Evolutionary conservation across 202 grass and related monocot species (phyloP).

Genomic region (Musa balbisiana): DNA sequence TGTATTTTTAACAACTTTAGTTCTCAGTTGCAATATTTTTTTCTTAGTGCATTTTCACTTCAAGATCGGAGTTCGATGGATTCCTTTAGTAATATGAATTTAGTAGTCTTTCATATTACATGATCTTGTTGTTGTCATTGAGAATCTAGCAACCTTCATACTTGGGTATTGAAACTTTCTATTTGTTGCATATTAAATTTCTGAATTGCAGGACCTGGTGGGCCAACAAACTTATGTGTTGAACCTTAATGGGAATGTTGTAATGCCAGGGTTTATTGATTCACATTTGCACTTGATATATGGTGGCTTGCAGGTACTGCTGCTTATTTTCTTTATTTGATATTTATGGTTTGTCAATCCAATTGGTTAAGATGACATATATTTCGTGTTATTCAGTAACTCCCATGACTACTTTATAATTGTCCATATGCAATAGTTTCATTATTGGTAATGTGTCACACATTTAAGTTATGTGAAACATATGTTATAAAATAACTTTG

Average conservation of each 20-base stretch:
- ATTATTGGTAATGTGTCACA: background rate
- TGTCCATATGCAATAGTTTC: background rate
- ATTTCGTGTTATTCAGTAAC: background rate
- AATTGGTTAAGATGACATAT: background rate
- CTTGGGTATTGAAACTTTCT: background rate
- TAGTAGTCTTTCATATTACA: background rate
- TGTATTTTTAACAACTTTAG: background rate
- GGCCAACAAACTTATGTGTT: conserved; percentile 37
- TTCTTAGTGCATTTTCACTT: background rate
- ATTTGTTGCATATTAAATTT: background rate
- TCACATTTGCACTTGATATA: conserved; percentile 79
- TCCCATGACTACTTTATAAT: background rate
- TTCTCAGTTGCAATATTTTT: background rate
- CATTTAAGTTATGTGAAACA: background rate
- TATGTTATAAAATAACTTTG: too few relatives aligned
- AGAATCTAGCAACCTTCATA: background rate
- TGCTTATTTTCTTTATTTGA: background rate
- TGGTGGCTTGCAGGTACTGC: conserved; percentile 55
- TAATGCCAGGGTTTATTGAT: conserved; percentile 94
- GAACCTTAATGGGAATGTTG: conserved; percentile 72
- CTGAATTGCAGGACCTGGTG: conserved; percentile 42
- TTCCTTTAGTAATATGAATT: background rate
- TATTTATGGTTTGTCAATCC: background rate
- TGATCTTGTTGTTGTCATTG: background rate
- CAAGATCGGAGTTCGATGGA: background rate